These are phyloP conservation scores for Phytopythium montanum DNA, from an alignment of 352 stramenopile species.

Conservation along the genomic window DNA sequence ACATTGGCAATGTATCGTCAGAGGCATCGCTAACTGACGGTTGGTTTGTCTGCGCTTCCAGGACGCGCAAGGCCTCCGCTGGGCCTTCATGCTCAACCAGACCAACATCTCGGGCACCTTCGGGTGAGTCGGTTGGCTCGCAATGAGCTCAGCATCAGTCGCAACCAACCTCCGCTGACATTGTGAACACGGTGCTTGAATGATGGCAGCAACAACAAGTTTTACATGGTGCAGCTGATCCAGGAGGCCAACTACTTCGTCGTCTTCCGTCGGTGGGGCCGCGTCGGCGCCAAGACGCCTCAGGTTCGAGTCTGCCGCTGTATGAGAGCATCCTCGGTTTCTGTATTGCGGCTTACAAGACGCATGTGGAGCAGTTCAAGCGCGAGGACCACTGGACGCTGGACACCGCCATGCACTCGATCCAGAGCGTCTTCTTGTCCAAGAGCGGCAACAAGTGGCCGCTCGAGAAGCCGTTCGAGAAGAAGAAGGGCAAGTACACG, in stretches of 20 bases:
- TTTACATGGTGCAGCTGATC: conserved; percentile 70
- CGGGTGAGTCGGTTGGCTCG: conserved; percentile 22
- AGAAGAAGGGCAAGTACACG: conserved; percentile 57
- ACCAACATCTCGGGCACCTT: conserved; percentile 63
- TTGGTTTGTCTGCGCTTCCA: conserved; percentile 11
- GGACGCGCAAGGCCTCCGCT: conserved; percentile 48
- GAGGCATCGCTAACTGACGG: background rate
- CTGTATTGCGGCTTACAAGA: background rate
- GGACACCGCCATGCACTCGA: conserved; percentile 26
- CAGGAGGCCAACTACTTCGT: conserved; percentile 30
- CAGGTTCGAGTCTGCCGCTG: conserved; percentile 18
- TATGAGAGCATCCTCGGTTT: background rate
- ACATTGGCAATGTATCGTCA: background rate
- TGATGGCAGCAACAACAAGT: conserved; percentile 67
- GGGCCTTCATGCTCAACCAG: conserved; percentile 73
- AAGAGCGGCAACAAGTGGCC: conserved; percentile 71
- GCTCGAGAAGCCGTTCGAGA: conserved; percentile 32
- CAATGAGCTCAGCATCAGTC: background rate
- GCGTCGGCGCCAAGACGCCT: conserved; percentile 51
- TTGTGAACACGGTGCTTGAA: background rate
- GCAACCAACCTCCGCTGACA: background rate
- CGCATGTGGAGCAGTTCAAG: background rate
- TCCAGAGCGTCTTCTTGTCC: conserved; percentile 42
- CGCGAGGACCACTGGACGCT: background rate
- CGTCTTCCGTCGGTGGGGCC: conserved; percentile 68